Base-by-base conservation (phyloP, 306 rosid genomes). In the Pterocarpus santalinus region DNA sequence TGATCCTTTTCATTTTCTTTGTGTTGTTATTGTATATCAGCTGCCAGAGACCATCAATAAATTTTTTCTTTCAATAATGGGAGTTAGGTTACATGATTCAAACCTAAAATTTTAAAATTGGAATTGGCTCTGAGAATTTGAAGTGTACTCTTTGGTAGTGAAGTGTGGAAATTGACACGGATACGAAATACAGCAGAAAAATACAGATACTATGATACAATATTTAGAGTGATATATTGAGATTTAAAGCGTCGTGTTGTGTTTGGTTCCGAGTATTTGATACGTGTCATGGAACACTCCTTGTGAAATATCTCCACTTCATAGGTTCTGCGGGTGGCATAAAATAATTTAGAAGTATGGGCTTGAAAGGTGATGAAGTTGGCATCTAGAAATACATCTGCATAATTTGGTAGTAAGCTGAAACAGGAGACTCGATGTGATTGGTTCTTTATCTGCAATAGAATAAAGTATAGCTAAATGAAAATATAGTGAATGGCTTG, bases 361-460 rank as follows among this genome's bases (percentile, higher is more conserved):
- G 22, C 13, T 35, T 72, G 52, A 10, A 55, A 63, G 49, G 52
- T 75, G 47, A 62, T 62, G 49, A 63, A 35, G 61, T 63, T 49
- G 72, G 53, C 80, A 47, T 63, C 63, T 39, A 16, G 39, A 76
- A 52, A 65, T 51, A 22, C n/a, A 76, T 76, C 13, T 44, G 12
- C 12, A 7, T 7, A 22, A 44, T 44, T 64, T 49, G 46, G 15
- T 6, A 47, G 33, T 43, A 49, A 22, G 53, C 9, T 38, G 43
- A 78, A 56, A 43, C 60, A 68, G 46, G 41, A 68, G 55, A 78
- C 43, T 62, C 16, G 14, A 60, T 74, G 84, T 56, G 44, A 66
- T 81, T 43, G 70, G 76, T 66, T 14, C 80, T 74, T 74, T 74
- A 74, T 36, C 70, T 81, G 51, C 69, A 56, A 67, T 7, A 22